phyloP scores from a whole-genome alignment of 2,329 filamentous ascomycete species.

The Botryotinia convoluta region DNA sequence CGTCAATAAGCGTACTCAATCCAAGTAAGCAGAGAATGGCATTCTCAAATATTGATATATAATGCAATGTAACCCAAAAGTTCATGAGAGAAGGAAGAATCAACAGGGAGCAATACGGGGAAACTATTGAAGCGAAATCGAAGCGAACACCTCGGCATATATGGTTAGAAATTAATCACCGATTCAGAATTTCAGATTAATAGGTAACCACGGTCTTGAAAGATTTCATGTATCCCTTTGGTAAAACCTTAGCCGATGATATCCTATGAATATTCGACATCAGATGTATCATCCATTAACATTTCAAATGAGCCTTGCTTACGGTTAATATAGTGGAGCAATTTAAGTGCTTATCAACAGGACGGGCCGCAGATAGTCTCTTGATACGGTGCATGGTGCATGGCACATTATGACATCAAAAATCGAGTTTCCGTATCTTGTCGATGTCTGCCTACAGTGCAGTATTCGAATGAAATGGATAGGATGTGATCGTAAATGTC shows the following conservation, averaged over 20 bases:
- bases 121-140: not conserved
- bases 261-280: not conserved
- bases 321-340: not conserved
- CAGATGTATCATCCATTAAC: not conserved
- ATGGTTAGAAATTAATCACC: not conserved
- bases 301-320: not conserved
- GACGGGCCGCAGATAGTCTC: not conserved
- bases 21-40: not conserved
- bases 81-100: not conserved
- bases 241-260: not conserved
- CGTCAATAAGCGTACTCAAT: not conserved
- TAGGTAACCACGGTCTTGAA: not conserved
- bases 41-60: not conserved
- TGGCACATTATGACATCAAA: not conserved
- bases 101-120: not conserved
- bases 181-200: not conserved
- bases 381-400: not conserved
- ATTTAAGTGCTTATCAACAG: not conserved
- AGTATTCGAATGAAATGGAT: not conserved
- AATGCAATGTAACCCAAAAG: not conserved
- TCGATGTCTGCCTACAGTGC: not conserved
- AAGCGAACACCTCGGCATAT: too few species aligned
- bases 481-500: not conserved
- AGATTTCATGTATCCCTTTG: not conserved
- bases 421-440: not conserved